Base-by-base conservation (phyloP, 2,329 filamentous ascomycete genomes). In the Sporothrix variecibatus region DNA sequence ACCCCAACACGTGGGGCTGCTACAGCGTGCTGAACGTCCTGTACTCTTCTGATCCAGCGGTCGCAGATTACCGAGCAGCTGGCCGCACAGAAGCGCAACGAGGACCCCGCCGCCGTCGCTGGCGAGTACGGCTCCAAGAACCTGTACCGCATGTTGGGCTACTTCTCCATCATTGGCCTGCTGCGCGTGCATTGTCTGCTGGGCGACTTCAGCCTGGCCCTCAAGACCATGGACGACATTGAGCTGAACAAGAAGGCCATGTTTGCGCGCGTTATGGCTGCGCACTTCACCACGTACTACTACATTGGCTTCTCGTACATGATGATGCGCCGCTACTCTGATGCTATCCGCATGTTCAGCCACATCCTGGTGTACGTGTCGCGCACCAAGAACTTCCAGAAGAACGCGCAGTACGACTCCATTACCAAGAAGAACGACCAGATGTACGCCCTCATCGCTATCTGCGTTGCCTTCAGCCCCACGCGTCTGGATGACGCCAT, bases 161-260 rank as follows among this genome's bases (percentile, higher is more conserved):
- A 99, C 86, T 99, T 99, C 86, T 98, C 95, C 83, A 98, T 99
- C 85, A 97, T 99, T 81, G 96, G 96, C 74, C 90, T 99, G 75
- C 89, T 99, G 79, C 92, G 96, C 69, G 96, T 99, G 77, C 96
- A 99, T 90, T 97, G 93, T 85, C 87, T 99, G 81, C 89, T 99
- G 72, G 96, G 96, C 79, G 96, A 99, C 86, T 99, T 99, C 86
- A 97, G 94, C 85, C 91, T 99, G 77, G 96, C 96, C 70, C 91
- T 99, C 81, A 99, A 98, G 91, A 99, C 96, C 49, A 93, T 99
- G 78, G 96, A 99, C 83, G 95, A 98, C 83, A 98, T 99, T 81
- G 96, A 99, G 89, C 91, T 99, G 81, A 99, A 98, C 89, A 99
- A 99, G 89, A 98, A 98, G 89, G 95, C 96, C 84, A 98, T 98